Evolutionary conservation across 805 yeast species (phyloP), one percentile per base, ranked within the genome.

Genomic region (Debaryomyces tyrocola): DNA sequence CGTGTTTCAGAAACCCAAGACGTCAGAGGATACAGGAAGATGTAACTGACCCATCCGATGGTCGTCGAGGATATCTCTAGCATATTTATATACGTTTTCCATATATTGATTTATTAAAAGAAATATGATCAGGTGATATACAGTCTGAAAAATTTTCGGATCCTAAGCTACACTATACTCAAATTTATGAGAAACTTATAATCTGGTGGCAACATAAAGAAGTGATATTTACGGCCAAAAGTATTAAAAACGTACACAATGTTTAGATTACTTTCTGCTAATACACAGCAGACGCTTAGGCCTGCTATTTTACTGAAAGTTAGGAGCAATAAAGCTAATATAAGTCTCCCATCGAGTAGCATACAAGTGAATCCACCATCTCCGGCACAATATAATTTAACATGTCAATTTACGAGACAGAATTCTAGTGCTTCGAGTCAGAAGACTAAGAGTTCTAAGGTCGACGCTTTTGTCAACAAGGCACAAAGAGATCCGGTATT

Each of bases 261-360:
- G 76, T 70, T 71, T 47, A 63, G 75, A 51, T 60, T 72, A 39
- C 62, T 70, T 20, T 56, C 71, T 14, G 43, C 67, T n/a, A 70
- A 69, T 52, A 64, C 75, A 15, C 68, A 59, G 45, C 64, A 60
- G 45, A 59, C 67, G 37, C 52, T 72, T 41, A 63, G 71, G 48
- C 74, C 75, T 10, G 70, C 55, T 21, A 51, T 70, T 41, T 57
- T 70, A 41, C 69, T 62, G 58, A 70, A 70, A 47, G 72, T 70
- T 29, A 62, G 70, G 46, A 56, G 58, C 38, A 65, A 63, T 48
- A 53, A 57, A 21, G 50, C 53, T 37, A 24, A 47, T 20, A 41
- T 48, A 27, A 40, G 43, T 11, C 36, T 47, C 6, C 41, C 52
- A 21, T 21, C 34, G 10, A 27, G 42, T 15, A 17, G 18, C 20